Evolutionary conservation across 108 stramenopile genomes (phyloP).

Genomic region (Cyclotella kingstonii): DNA sequence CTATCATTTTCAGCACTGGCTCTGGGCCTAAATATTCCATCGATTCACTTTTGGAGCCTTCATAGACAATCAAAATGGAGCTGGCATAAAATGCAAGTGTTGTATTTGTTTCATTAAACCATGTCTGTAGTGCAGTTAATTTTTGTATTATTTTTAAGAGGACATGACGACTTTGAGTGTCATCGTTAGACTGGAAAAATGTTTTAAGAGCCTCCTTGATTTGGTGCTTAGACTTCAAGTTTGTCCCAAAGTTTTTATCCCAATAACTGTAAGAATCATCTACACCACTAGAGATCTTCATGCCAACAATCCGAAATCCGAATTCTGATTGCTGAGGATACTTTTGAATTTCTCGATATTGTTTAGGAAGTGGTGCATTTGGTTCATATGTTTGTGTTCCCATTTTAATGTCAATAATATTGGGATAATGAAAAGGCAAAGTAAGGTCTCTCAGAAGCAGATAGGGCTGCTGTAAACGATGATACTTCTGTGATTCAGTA

Average conservation of each 20-base stretch:
- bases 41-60: slow-evolving; percentile 34
- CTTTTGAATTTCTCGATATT: slow-evolving; percentile 57
- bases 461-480: slow-evolving; percentile 40
- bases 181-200: slow-evolving; percentile 52
- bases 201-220: slow-evolving; percentile 51
- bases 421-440: slow-evolving; percentile 54
- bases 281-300: slow-evolving; percentile 65
- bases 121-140: slow-evolving; percentile 43
- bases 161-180: neutral
- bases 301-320: slow-evolving; percentile 84
- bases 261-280: slow-evolving; percentile 49
- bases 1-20: slow-evolving; percentile 70
- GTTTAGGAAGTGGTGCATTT: slow-evolving; percentile 60
- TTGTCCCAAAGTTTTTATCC: slow-evolving; percentile 66
- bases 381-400: slow-evolving; percentile 84
- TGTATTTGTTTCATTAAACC: slow-evolving; percentile 62
- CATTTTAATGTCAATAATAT: slow-evolving; percentile 86
- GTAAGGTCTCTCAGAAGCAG: slow-evolving; percentile 66
- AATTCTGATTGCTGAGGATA: slow-evolving; percentile 70
- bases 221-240: slow-evolving; percentile 40
- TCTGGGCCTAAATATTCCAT: slow-evolving; percentile 9
- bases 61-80: slow-evolving; percentile 76
- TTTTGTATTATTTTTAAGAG: slow-evolving; percentile 33
- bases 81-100: slow-evolving; percentile 67
- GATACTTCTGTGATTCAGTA: neutral